These are phyloP conservation scores for Podospora pseudocomata DNA, from an alignment of 495 filamentous ascomycete genomes.

Conservation along the genomic window DNA sequence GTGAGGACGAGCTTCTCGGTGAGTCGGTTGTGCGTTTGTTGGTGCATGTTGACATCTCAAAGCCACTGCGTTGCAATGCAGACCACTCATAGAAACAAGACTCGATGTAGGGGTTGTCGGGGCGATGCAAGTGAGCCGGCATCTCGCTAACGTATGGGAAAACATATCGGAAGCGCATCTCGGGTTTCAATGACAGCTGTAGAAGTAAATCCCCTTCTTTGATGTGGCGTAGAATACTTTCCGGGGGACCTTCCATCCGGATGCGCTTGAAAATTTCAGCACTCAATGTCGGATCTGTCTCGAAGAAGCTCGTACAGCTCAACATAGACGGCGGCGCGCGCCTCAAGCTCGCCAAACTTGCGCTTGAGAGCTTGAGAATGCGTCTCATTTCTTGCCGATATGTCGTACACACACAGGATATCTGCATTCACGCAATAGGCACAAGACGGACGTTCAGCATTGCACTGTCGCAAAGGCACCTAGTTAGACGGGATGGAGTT, in stretches of 20 bases:
- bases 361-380: conserved; percentile 8
- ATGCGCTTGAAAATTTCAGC: conserved; percentile 30
- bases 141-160: conserved; percentile 30
- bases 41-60: not conserved
- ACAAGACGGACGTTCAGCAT: not conserved
- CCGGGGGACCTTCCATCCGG: conserved; percentile 26
- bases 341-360: not conserved
- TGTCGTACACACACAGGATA: not conserved
- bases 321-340: not conserved
- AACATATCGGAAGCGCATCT: conserved; percentile 33
- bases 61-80: not conserved
- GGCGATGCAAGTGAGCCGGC: conserved; percentile 8
- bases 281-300: conserved; percentile 20
- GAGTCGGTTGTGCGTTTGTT: not conserved
- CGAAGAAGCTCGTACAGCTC: conserved; percentile 1
- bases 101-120: conserved; percentile 30
- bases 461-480: not conserved
- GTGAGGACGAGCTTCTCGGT: not conserved
- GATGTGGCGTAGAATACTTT: conserved; percentile 28
- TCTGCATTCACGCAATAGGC: not conserved
- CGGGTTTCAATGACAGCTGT: conserved; percentile 31
- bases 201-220: conserved; percentile 32
- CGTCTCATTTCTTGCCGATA: not conserved
- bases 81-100: conserved; percentile 29
- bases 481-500: not conserved